Base-by-base conservation (phyloP, 2,329 filamentous ascomycete species). In the Periconia sp. region DNA sequence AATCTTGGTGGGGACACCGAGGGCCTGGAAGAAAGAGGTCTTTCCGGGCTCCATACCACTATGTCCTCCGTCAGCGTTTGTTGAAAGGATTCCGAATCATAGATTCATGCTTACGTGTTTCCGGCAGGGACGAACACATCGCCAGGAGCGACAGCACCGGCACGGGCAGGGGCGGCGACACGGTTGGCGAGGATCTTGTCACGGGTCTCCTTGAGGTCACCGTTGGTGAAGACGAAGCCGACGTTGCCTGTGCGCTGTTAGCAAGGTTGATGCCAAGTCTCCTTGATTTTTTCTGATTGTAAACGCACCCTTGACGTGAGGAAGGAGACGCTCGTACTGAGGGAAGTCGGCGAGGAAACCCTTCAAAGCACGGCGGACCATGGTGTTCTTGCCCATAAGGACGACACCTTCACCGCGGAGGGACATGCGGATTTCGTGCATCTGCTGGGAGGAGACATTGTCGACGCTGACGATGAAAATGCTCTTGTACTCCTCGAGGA, bases 401-500 rank as follows among this genome's bases (percentile, higher is more conserved):
- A 99, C 92, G 71, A 97, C 90, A 81, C 86, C 92, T 81, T 96
- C 82, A 61, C 88, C 89, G 78, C 94, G 92, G 79, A 99, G 90
- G 74, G 91, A 81, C 74, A 88, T 82, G 79, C 94, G 90, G 80
- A 99, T 97, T 87, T 99, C 94, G 91, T 99, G 94, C 95, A 99
- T 99, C 88, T 99, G 95, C 88, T 99, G 94, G 71, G 94, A 99
- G 80, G 89, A 91, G 87, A 99, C 94, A 99, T 97, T 99, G 91
- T 97, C 74, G 62, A 76, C 74, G 76, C 77, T 87, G 79, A 96
- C 92, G 80, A 99, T 92, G 91, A 99, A 97, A 84, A 97, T 90
- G 76, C 90, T 93, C 79, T 86, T 87, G 89, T 95, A 97, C 79
- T 92, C 88, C 84, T 97, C 91, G 79, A 99, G 89, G 79, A 97